Percentiles rank a stretch among this genome's conserved stretches.
Conservation (phyloP, 2,329 filamentous ascomycete genomes). For the Paecilomyces sp. region DNA sequence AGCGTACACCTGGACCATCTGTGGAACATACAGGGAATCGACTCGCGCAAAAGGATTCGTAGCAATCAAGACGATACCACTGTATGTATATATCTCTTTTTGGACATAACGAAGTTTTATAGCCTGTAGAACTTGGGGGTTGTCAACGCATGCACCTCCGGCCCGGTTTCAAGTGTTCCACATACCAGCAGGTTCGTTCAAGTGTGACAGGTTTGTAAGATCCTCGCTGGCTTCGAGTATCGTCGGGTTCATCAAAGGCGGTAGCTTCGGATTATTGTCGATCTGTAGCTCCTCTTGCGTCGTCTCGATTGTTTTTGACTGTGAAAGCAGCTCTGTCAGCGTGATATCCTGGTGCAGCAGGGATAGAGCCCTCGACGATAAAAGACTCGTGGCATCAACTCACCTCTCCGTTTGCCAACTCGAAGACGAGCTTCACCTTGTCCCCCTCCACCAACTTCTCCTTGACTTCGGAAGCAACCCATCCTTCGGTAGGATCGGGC, state of each 20-base stretch:
- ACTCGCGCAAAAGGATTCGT: conserved; percentile 97
- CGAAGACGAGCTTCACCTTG: conserved; percentile 82
- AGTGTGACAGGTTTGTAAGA: conserved; percentile 90
- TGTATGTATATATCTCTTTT: conserved; percentile 99
- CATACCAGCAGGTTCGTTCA: conserved; percentile 95
- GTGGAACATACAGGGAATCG: conserved; percentile 95
- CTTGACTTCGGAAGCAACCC: conserved; percentile 91
- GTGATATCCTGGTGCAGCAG: background rate
- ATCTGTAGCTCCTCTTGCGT: conserved; percentile 68
- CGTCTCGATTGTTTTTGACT: conserved; percentile 76
- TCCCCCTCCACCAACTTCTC: conserved; percentile 77
- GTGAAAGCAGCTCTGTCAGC: conserved; percentile 9
- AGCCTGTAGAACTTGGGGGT: conserved; percentile 73
- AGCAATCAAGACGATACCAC: conserved; percentile 95
- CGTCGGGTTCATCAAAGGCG: conserved; percentile 93
- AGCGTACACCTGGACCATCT: conserved; percentile 99
- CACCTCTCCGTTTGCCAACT: conserved; percentile 90
- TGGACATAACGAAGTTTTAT: conserved; percentile 95
- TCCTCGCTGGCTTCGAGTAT: conserved; percentile 99
- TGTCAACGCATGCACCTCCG: conserved; percentile 16
- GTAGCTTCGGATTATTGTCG: conserved; percentile 69
- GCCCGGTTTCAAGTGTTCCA: conserved; percentile 7
- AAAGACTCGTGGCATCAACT: conserved; percentile 4
- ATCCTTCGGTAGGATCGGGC: conserved; percentile 90
- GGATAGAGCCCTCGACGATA: background rate